These are phyloP conservation scores for Triticum dicoccoides DNA, from an alignment of 176 grass and related monocot species.

Conservation along the genomic window DNA sequence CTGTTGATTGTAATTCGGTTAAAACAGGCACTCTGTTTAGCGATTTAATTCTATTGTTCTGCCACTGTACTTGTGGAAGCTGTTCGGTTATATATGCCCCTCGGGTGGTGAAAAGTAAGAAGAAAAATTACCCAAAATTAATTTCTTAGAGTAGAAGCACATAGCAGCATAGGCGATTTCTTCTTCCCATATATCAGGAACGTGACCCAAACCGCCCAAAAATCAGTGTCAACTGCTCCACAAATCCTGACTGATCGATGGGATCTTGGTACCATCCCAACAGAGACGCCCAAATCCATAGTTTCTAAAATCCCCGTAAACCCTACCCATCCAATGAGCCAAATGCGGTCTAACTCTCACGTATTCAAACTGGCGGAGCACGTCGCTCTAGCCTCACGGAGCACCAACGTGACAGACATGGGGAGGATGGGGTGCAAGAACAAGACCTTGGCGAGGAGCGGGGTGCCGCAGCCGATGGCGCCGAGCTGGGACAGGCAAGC, in stretches of 20 bases:
- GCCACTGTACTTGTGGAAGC: background rate
- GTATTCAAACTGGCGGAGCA: background rate
- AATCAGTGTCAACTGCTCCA: background rate
- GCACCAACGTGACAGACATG: too few species aligned
- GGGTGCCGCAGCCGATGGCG: background rate
- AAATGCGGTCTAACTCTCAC: background rate
- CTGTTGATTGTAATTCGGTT: background rate
- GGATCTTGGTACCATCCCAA: background rate
- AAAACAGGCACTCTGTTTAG: background rate
- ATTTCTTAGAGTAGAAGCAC: background rate
- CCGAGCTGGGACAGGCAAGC: background rate
- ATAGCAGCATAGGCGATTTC: background rate
- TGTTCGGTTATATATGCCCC: background rate
- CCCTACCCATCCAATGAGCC: background rate
- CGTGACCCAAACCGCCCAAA: background rate
- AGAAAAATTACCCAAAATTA: background rate
- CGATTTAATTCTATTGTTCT: background rate
- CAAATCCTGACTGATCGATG: background rate
- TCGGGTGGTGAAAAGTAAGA: background rate
- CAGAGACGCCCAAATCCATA: too few species aligned
- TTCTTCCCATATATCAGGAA: background rate
- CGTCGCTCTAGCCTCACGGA: background rate
- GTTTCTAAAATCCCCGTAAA: background rate
- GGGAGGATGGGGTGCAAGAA: background rate
- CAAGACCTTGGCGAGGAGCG: constrained; percentile 16